A percentile compares a stretch with the other conserved stretches of the same genome.
These are phyloP conservation scores for Salvia rosmarinus DNA, from an alignment of 257 asterid species.

Conservation along the genomic window DNA sequence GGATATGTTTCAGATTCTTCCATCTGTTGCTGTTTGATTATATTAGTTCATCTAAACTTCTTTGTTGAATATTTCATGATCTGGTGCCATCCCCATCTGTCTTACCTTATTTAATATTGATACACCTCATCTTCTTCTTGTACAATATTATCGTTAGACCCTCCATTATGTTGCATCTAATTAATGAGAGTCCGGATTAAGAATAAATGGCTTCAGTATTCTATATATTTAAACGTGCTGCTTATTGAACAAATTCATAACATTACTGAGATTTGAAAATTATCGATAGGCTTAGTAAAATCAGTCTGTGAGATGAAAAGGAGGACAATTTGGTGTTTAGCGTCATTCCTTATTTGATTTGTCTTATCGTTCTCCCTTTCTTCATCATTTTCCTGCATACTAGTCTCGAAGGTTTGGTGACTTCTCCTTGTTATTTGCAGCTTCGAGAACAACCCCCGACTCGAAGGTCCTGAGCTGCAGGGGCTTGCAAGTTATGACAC, in stretches of 20 bases:
- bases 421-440: conserved; percentile 40
- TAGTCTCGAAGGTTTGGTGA: conserved; percentile 24
- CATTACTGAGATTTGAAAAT: not conserved
- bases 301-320: not conserved
- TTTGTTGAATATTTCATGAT: conserved; percentile 1
- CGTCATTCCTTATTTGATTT: no score
- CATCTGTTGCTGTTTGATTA: not conserved
- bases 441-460: conserved; percentile 80
- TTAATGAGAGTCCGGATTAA: conserved; percentile 5
- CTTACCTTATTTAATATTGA: not conserved
- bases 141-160: not conserved
- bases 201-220: conserved; percentile 8
- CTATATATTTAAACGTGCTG: not conserved
- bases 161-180: not conserved
- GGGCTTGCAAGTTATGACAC: conserved; percentile 91
- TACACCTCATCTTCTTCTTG: not conserved
- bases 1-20: not conserved
- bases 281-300: not conserved
- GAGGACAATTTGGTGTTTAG: not conserved
- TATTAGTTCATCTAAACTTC: conserved; percentile 9
- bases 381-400: not conserved
- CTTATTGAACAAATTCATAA: not conserved
- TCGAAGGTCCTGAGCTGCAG: conserved; percentile 90
- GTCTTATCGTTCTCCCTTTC: not conserved
- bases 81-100: not conserved